Evolutionary conservation across 768 basidiomycete genomes (phyloP).

Genomic region (Trametes maxima): DNA sequence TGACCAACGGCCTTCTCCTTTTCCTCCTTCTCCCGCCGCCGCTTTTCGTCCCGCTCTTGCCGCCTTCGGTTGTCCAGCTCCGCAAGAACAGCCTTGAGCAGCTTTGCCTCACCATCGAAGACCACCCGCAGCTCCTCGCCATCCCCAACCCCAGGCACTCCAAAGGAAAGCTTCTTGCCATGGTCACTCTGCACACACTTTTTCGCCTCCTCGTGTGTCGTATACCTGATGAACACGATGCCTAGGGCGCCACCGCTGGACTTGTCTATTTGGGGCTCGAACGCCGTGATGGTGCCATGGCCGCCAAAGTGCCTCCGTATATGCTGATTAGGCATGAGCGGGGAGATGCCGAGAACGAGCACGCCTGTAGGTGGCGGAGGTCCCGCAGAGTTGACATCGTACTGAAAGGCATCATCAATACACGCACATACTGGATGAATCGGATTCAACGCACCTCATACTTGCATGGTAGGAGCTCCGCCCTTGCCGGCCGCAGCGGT

Average conservation of each 20-base stretch:
- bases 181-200: slow-evolving; percentile 66
- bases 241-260: slow-evolving; percentile 83
- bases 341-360: slow-evolving; percentile 70
- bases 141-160: slow-evolving; percentile 38
- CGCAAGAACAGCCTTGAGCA: slow-evolving; percentile 64
- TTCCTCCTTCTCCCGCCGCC: slow-evolving; percentile 43
- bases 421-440: slow-evolving; percentile 5
- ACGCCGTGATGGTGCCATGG: slow-evolving; percentile 63
- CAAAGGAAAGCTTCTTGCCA: slow-evolving; percentile 58
- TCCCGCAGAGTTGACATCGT: slow-evolving; percentile 71
- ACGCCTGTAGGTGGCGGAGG: slow-evolving; percentile 76
- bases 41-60: slow-evolving; percentile 51
- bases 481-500: slow-evolving; percentile 35
- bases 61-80: slow-evolving; percentile 58
- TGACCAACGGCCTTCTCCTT: slow-evolving; percentile 21
- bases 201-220: slow-evolving; percentile 66
- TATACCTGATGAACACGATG: slow-evolving; percentile 73
- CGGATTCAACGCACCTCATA: slow-evolving; percentile 54
- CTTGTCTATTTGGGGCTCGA: slow-evolving; percentile 79
- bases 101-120: slow-evolving; percentile 74
- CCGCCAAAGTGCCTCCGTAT: slow-evolving; percentile 66
- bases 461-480: slow-evolving; percentile 47
- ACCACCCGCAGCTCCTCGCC: slow-evolving; percentile 72
- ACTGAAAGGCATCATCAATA: slow-evolving; percentile 49
- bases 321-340: slow-evolving; percentile 64